These are phyloP conservation scores for Backusella psychrophila DNA, from an alignment of 192 early-diverging fungal species.

Conservation along the genomic window DNA sequence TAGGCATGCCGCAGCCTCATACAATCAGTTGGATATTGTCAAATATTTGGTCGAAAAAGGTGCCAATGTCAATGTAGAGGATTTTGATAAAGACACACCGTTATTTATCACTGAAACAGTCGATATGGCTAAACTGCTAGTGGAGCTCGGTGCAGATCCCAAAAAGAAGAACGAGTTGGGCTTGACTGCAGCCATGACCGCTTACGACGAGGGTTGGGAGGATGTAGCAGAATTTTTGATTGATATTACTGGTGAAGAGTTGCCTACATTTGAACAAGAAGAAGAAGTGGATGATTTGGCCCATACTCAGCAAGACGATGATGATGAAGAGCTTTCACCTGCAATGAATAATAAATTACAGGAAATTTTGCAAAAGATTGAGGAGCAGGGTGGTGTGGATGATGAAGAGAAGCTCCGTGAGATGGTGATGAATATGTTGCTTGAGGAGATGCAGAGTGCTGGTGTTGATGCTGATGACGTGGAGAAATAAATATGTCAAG, in stretches of 20 bases:
- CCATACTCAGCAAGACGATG: constrained; percentile 14
- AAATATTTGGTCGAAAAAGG: constrained; percentile 60
- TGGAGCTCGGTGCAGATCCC: constrained; percentile 71
- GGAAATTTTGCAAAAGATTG: constrained; percentile 52
- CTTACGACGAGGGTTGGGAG: constrained; percentile 60
- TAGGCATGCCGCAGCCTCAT: constrained; percentile 73
- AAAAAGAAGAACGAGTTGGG: constrained; percentile 61
- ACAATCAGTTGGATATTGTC: constrained; percentile 65
- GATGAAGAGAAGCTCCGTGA: constrained; percentile 60
- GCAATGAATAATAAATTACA: constrained; percentile 51
- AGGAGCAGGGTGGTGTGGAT: constrained; percentile 45
- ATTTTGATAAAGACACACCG: constrained; percentile 82
- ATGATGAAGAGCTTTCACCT: constrained; percentile 31
- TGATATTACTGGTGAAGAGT: constrained; percentile 49
- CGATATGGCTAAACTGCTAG: constrained; percentile 62
- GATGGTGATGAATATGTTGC: constrained; percentile 47
- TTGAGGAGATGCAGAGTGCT: constrained; percentile 14
- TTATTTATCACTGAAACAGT: constrained; percentile 72
- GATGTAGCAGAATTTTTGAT: constrained; percentile 66
- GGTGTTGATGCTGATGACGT: not conserved
- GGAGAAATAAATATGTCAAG: not conserved
- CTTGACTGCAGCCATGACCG: constrained; percentile 48
- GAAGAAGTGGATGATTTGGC: not conserved
- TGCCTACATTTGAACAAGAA: constrained; percentile 31
- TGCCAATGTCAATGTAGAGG: constrained; percentile 68